These are phyloP conservation scores for Davidsoniella australis DNA, from an alignment of 2,329 filamentous ascomycete species.

Conservation along the genomic window DNA sequence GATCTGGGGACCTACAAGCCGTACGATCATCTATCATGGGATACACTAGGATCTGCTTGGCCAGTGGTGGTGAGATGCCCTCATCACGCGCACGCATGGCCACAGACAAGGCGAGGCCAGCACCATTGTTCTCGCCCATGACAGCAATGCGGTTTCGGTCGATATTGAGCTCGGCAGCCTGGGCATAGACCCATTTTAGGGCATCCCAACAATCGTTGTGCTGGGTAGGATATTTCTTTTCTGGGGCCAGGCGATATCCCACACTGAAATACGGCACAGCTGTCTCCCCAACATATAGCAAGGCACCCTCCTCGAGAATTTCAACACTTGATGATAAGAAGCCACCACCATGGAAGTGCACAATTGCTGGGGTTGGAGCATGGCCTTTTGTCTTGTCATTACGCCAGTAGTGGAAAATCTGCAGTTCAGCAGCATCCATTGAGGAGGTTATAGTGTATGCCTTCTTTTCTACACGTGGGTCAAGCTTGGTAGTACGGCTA, in stretches of 20 bases:
- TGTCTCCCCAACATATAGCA: constrained; percentile 20
- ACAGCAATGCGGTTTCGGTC: constrained; percentile 14
- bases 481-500: neutral
- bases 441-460: constrained; percentile 2
- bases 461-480: constrained; percentile 1
- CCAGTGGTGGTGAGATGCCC: constrained; percentile 16
- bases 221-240: constrained; percentile 21
- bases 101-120: constrained; percentile 13
- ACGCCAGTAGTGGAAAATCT: constrained; percentile 6
- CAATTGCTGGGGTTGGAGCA: constrained; percentile 16
- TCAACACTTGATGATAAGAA: constrained; percentile 21
- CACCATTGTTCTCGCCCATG: constrained; percentile 15
- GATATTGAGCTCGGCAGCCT: constrained; percentile 15
- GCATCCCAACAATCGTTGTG: constrained; percentile 22
- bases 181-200: constrained; percentile 15
- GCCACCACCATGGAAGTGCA: constrained; percentile 27
- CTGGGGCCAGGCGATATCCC: constrained; percentile 27
- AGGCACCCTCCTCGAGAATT: constrained; percentile 21
- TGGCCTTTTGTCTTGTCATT: neutral
- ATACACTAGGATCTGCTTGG: constrained; percentile 19
- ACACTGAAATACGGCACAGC: constrained; percentile 22
- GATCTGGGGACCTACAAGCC: neutral
- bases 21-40: constrained; percentile 21
- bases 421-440: neutral
- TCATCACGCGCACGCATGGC: constrained; percentile 25